Evolutionary conservation across 192 early-diverging fungal species (phyloP).

Genomic region (Backusella mclennaniae): DNA sequence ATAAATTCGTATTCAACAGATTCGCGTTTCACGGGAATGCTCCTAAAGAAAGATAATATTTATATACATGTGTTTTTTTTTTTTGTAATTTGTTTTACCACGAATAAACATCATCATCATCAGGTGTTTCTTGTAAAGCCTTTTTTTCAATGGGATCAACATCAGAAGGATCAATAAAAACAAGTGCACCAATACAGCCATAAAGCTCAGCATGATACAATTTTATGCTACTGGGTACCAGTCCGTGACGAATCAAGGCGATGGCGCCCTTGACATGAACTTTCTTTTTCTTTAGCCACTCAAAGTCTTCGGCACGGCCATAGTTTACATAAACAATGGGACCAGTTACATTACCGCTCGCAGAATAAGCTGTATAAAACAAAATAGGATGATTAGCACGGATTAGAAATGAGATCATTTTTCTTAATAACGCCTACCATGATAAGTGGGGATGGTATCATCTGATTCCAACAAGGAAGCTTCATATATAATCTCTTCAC

Average conservation of each 20-base stretch:
- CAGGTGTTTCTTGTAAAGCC: background rate
- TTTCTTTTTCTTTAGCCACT: conserved; percentile 24
- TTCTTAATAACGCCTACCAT: conserved; percentile 29
- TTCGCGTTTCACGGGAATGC: background rate
- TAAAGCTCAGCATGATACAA: conserved; percentile 49
- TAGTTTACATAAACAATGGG: conserved; percentile 65
- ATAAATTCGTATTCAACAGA: conserved; percentile 13
- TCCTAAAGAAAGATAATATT: background rate
- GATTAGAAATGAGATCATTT: background rate
- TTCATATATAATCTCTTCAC: conserved; percentile 41
- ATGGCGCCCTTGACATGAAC: conserved; percentile 44
- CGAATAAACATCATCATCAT: conserved; percentile 47
- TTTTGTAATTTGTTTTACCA: background rate
- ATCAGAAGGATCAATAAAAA: conserved; percentile 60
- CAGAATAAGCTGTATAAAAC: conserved; percentile 40
- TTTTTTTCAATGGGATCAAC: background rate
- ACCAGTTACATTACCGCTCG: conserved; percentile 57
- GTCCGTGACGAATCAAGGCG: conserved; percentile 55
- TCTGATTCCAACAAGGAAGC: conserved; percentile 57
- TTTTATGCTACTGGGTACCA: conserved; percentile 50
- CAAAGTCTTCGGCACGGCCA: conserved; percentile 55
- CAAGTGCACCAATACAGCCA: conserved; percentile 54
- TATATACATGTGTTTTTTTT: background rate
- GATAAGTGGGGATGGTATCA: conserved; percentile 60
- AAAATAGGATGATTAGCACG: background rate